Evolutionary conservation across 1,284 basidiomycete species (phyloP).

Genomic region (Trichosporon asahii): DNA sequence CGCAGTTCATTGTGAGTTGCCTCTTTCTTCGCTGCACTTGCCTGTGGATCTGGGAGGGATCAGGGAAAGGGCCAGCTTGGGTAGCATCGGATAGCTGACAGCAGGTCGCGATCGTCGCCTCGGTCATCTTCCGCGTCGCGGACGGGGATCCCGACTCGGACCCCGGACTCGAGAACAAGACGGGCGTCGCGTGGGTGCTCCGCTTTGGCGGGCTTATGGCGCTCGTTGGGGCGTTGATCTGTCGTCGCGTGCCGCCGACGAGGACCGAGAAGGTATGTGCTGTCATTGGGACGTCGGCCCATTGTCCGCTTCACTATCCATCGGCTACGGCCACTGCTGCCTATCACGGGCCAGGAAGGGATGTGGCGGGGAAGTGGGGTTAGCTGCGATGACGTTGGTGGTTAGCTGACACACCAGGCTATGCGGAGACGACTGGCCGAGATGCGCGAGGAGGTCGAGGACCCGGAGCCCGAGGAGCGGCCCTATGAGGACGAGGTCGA

Average conservation of each 20-base stretch:
- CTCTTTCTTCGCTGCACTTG: no score
- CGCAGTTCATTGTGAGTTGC: conserved; percentile 76
- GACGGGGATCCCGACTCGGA: conserved; percentile 55
- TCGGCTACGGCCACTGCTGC: no score
- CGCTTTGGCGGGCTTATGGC: conserved; percentile 85
- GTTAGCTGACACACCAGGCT: conserved; percentile 48
- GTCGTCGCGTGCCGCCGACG: conserved; percentile 76
- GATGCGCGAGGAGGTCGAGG: conserved; percentile 59
- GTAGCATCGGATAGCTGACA: not conserved
- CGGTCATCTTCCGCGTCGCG: conserved; percentile 77
- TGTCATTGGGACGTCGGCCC: not conserved
- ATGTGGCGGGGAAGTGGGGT: no score
- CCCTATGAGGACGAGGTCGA: not conserved
- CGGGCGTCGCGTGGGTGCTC: conserved; percentile 87
- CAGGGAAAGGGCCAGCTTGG: not conserved
- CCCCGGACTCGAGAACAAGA: conserved; percentile 66
- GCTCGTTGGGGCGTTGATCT: conserved; percentile 68
- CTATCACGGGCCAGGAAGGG: no score
- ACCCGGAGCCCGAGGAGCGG: not conserved
- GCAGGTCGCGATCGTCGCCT: conserved; percentile 82
- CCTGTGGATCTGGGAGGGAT: no score
- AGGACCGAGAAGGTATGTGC: conserved; percentile 70
- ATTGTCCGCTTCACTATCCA: no score
- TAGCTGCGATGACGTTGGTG: no score
- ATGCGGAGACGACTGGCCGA: conserved; percentile 75